Percentiles rank a stretch among this genome's conserved stretches.
Conservation (phyloP, 2,329 filamentous ascomycete genomes). For the Verticillium nonalfalfae region DNA sequence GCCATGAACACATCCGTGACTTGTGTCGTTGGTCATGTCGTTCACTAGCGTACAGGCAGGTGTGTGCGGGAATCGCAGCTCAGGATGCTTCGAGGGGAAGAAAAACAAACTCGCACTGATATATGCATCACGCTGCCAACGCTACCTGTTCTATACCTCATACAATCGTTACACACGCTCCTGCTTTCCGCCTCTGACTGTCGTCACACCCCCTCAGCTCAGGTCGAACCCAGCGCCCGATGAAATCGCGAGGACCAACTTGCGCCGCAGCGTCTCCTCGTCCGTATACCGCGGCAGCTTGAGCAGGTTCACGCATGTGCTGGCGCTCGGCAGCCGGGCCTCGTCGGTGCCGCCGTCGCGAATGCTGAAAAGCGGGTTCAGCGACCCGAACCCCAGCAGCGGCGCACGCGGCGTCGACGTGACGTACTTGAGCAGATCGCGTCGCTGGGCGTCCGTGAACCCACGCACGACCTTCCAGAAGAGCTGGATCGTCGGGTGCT, state of each 20-base stretch:
- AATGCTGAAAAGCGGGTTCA: conserved; percentile 85
- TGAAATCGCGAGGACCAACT: conserved; percentile 83
- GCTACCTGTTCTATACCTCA: not conserved
- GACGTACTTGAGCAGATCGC: conserved; percentile 90
- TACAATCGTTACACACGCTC: too few relatives aligned
- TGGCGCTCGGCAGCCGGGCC: conserved; percentile 79
- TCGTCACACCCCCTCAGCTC: conserved; percentile 31
- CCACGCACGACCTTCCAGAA: conserved; percentile 88
- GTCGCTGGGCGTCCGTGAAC: conserved; percentile 68
- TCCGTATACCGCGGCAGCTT: conserved; percentile 81
- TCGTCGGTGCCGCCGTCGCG: conserved; percentile 74
- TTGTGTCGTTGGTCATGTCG: not conserved
- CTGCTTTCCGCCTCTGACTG: not conserved
- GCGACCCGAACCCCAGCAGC: conserved; percentile 77
- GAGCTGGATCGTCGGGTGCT: conserved; percentile 77
- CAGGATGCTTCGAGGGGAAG: not conserved
- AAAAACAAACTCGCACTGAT: too few relatives aligned
- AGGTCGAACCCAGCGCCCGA: conserved; percentile 91
- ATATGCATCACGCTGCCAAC: not conserved
- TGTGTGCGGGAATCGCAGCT: not conserved
- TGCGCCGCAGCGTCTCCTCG: conserved; percentile 61
- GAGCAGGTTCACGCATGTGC: conserved; percentile 90
- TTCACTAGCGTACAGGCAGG: not conserved
- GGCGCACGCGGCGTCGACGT: conserved; percentile 89
- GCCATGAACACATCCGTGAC: too few relatives aligned